Evolutionary conservation across 2,329 filamentous ascomycete genomes (phyloP), one percentile per base, ranked within the genome.

Genomic region (Calonectria hawksworthii): DNA sequence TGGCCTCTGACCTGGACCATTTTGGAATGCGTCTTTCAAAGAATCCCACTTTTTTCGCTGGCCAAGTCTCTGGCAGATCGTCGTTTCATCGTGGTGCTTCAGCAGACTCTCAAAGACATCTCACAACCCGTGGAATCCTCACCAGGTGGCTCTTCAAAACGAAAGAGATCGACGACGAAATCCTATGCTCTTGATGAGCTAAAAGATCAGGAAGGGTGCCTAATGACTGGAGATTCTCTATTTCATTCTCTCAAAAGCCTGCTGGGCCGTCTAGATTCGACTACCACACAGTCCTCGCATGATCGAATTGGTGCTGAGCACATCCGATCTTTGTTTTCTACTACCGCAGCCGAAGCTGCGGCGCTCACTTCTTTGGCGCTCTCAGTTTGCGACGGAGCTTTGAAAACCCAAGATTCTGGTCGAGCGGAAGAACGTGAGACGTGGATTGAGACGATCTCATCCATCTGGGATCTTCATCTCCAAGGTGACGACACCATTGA

Each of bases 41-140:
- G 92, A n/a, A 91, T 96, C 23, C 93, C 94, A 0, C 86, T 92
- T 0, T 92, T 94, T 59, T 93, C 92, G 14, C 87, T 95, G 30
- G 94, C 94, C 11, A 92, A 92, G 73, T 92, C 94, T 5, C 88
- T 98, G 9, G 92, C 91, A 28, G 93, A 96, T 73, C 89, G 93
- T 72, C 90, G 91, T 59, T 95, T 98, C 68, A 85, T 94, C 41
- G 84, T 86, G 1, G 90, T 95, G 13, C 83, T 98, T 52, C 91
- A 93, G 79, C 90, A 92, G 79, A 91, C 93, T 0, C 84, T 96
- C 63, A 88, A 91, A 63, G 93, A 95, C 30, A 77, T 90, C 47
- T 87, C 88, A 11, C 77, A 78, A 26, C 82, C 82, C 13, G 74
- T 76, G n/a, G 81, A 84, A 51, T 78, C 82, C 18, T 66, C 76